Evolutionary conservation across 768 basidiomycete genomes (phyloP).

Genomic region (Pisolithus albus): DNA sequence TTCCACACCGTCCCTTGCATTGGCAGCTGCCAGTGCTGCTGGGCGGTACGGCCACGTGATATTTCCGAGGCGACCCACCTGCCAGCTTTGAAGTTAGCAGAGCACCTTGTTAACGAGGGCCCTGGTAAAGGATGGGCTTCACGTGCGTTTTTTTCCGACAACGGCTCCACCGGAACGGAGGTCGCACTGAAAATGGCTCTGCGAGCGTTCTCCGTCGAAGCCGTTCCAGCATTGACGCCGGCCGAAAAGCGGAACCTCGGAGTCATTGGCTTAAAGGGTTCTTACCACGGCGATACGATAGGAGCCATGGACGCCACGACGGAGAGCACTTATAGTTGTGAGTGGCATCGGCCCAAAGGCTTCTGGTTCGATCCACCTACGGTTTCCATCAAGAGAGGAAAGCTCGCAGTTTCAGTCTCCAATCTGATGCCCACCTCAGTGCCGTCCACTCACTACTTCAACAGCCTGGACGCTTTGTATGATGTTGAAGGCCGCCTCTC

Average conservation of each 20-base stretch:
- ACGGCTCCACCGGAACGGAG: slow-evolving; percentile 95
- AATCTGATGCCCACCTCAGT: slow-evolving; percentile 33
- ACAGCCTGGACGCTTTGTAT: slow-evolving; percentile 58
- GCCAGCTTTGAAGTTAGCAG: slow-evolving; percentile 80
- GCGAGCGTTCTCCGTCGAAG: slow-evolving; percentile 49
- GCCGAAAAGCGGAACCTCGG: slow-evolving; percentile 50
- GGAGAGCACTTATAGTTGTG: slow-evolving; percentile 88
- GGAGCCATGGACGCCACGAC: slow-evolving; percentile 95
- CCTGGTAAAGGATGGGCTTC: slow-evolving; percentile 90
- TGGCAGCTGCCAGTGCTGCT: slow-evolving; percentile 84
- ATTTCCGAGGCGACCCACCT: slow-evolving; percentile 83
- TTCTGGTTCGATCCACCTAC: slow-evolving; percentile 91
- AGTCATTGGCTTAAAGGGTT: slow-evolving; percentile 81
- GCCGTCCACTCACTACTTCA: slow-evolving; percentile 14
- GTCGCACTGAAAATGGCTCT: slow-evolving; percentile 98
- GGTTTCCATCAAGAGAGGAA: slow-evolving; percentile 59
- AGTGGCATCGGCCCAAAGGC: slow-evolving; percentile 92
- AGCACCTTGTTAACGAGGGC: slow-evolving; percentile 62
- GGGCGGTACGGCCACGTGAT: slow-evolving; percentile 97
- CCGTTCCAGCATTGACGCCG: slow-evolving; percentile 29
- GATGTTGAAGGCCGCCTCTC: slow-evolving; percentile 55
- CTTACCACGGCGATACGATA: slow-evolving; percentile 97
- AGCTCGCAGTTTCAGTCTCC: slow-evolving; percentile 49
- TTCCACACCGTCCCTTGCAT: slow-evolving; percentile 61
- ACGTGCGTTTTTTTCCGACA: slow-evolving; percentile 88